Evolutionary conservation across 164 flowering plant genomes (phyloP), one percentile per base, ranked within the genome.

Genomic region (Malania oleifera): DNA sequence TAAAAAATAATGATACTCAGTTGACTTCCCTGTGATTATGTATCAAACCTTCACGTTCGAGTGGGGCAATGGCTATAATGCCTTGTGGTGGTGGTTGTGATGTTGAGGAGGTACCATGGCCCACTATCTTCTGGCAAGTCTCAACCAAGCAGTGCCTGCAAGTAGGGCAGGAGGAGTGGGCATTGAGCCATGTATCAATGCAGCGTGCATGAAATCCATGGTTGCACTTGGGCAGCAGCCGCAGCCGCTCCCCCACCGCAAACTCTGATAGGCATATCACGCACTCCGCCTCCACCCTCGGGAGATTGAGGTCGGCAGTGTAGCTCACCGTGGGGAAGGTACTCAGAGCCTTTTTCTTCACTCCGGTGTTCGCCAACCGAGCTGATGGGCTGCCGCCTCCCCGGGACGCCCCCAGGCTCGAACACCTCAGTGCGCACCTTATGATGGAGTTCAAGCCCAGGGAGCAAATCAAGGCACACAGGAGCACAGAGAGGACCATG

Each of bases 111-210:
- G 64, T 69, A 7, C 65, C 62, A 43, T 73, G 71, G 18, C 81
- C 77, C 0, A 75, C 70, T 1, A 80, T 85, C 67, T 85, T 85
- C 10, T 77, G 75, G 57, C 89, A 83, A 0, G 82, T 78, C 51
- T 80, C 77, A 3, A 76, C 64, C 2, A 83, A 76, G 77, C 84
- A 80, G 70, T 85, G 77, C 54, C 95, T 63, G 60, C 98, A 91
- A 15, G 86, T 86, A 1, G 98, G 98, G 71, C 98, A 91, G 0
- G 98, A 89, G 0, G 96, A 79, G 72, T 91, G 95, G 0, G 87
- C 74, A 23, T 49, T 67, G 2, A 91, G 80, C 96, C 98, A 91
- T 64, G 73, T 89, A 50, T 89, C 96, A 7, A 91, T 89, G 66
- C 98, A 91, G 6, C 72, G 70, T 25, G 79, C 72, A 39, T 91